Percentiles rank a stretch among this genome's conserved stretches.
Evolutionary conservation across 2,329 filamentous ascomycete genomes (phyloP).

Genomic region (Sporothrix pseudoabietina): DNA sequence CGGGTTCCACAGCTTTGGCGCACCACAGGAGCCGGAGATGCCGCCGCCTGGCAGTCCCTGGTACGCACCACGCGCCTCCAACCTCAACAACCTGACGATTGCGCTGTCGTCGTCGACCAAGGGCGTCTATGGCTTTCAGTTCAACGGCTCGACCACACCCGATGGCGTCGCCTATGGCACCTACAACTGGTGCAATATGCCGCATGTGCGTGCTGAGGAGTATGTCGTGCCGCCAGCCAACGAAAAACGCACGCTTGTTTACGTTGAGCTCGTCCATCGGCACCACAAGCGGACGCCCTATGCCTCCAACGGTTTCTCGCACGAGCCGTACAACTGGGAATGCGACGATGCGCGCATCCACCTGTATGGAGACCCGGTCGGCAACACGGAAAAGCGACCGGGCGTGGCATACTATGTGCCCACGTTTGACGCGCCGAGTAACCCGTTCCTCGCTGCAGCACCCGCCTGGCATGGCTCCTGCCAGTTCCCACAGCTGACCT

Average conservation of each 20-base stretch:
- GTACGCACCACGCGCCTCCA: constrained; percentile 38
- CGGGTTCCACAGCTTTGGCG: constrained; percentile 21
- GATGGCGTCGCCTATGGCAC: constrained; percentile 55
- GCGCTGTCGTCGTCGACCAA: constrained; percentile 27
- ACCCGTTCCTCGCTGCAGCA: constrained; percentile 64
- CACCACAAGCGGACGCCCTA: constrained; percentile 87
- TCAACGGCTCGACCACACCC: constrained; percentile 65
- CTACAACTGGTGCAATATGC: constrained; percentile 89
- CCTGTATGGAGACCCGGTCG: constrained; percentile 63
- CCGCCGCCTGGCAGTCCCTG: constrained; percentile 36
- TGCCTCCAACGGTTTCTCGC: constrained; percentile 72
- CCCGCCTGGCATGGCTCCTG: constrained; percentile 72
- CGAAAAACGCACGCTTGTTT: constrained; percentile 61
- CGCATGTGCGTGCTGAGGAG: constrained; percentile 69
- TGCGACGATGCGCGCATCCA: constrained; percentile 71
- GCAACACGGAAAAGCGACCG: constrained; percentile 51
- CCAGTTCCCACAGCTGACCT: constrained; percentile 79
- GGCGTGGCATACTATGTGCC: constrained; percentile 58
- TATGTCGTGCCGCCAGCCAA: constrained; percentile 59
- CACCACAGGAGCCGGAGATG: not conserved
- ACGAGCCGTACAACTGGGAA: constrained; percentile 71
- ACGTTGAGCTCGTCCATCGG: constrained; percentile 78
- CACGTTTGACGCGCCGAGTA: constrained; percentile 61
- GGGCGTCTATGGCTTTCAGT: constrained; percentile 74
- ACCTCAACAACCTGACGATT: constrained; percentile 40